Evolutionary conservation across 2,329 filamentous ascomycete genomes (phyloP).

Genomic region (Trichoderma endophyticum): DNA sequence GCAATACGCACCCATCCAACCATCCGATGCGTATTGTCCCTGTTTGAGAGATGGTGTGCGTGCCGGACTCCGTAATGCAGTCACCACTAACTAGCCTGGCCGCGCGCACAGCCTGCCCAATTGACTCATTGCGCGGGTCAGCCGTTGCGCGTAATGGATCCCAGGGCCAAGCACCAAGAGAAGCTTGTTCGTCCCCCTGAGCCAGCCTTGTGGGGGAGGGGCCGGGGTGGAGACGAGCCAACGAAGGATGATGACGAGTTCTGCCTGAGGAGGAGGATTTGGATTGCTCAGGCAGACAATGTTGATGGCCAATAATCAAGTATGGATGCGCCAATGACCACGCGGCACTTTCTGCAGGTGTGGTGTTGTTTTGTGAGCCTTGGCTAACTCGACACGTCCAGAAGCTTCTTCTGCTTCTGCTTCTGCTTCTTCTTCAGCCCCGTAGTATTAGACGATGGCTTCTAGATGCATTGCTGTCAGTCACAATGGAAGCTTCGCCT

Average conservation of each 20-base stretch:
- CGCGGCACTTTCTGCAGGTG: not conserved
- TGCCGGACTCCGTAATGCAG: not conserved
- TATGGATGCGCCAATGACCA: not conserved
- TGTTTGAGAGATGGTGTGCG: not conserved
- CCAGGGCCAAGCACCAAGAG: not conserved
- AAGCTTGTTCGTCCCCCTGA: not conserved
- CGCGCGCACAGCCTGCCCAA: not conserved
- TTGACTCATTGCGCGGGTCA: conserved; percentile 10
- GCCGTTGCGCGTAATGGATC: not conserved
- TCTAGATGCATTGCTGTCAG: not conserved
- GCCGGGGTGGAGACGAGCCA: not conserved
- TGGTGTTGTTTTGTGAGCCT: not conserved
- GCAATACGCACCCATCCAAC: not conserved
- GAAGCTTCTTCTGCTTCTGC: not conserved
- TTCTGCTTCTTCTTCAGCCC: not conserved
- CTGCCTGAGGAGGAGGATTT: not conserved
- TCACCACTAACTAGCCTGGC: not conserved
- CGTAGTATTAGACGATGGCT: not conserved
- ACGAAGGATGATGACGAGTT: not conserved
- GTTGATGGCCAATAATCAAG: not conserved
- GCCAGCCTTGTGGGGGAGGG: conserved; percentile 9
- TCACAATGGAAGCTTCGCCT: not conserved
- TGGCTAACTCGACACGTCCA: not conserved
- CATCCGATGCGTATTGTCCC: not conserved
- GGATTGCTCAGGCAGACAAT: not conserved